Percentiles rank a stretch among this genome's conserved stretches.
These are phyloP conservation scores for Hanseniaspora vineae DNA, from an alignment of 805 yeast genomes.

Conservation along the genomic window DNA sequence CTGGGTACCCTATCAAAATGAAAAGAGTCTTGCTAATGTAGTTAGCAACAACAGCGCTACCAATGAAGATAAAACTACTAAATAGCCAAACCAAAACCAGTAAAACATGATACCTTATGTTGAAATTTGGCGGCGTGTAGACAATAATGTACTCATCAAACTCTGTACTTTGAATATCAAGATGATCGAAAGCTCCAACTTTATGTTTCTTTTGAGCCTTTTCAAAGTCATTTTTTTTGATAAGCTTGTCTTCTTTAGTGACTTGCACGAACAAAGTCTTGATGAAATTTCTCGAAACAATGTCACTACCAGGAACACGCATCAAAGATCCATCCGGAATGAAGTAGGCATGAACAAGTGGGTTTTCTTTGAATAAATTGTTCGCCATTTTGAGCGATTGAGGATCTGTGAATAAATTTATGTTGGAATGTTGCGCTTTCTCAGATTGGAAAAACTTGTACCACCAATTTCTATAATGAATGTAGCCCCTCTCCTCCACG, in stretches of 20 bases:
- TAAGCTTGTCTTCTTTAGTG: slow-evolving; percentile 58
- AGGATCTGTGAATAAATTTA: slow-evolving; percentile 46
- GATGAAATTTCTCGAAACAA: slow-evolving; percentile 50
- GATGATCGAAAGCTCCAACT: slow-evolving; percentile 31
- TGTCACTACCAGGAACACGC: slow-evolving; percentile 80
- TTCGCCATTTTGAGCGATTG: slow-evolving; percentile 35
- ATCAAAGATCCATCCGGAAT: slow-evolving; percentile 73
- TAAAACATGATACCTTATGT: slow-evolving; percentile 35
- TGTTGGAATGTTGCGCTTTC: slow-evolving; percentile 26
- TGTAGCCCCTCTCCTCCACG: slow-evolving; percentile 58
- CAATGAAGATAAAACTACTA: slow-evolving; percentile 23
- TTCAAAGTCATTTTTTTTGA: slow-evolving; percentile 25
- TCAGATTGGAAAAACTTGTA: slow-evolving; percentile 30
- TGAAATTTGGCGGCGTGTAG: slow-evolving; percentile 75
- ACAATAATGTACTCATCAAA: slow-evolving; percentile 53
- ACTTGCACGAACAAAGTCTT: slow-evolving; percentile 69
- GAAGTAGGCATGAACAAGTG: slow-evolving; percentile 39
- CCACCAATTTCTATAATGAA: slow-evolving; percentile 39
- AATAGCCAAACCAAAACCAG: slow-evolving; percentile 32
- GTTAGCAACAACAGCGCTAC: slow-evolving; percentile 11
- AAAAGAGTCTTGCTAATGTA: slow-evolving; percentile 9
- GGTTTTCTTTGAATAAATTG: slow-evolving; percentile 30
- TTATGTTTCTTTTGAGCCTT: slow-evolving; percentile 21
- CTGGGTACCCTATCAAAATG: slow-evolving; percentile 6
- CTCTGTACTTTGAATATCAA: slow-evolving; percentile 29